These are phyloP conservation scores for Ilex paraguariensis DNA, from an alignment of 305 asterid genomes.

Conservation along the genomic window DNA sequence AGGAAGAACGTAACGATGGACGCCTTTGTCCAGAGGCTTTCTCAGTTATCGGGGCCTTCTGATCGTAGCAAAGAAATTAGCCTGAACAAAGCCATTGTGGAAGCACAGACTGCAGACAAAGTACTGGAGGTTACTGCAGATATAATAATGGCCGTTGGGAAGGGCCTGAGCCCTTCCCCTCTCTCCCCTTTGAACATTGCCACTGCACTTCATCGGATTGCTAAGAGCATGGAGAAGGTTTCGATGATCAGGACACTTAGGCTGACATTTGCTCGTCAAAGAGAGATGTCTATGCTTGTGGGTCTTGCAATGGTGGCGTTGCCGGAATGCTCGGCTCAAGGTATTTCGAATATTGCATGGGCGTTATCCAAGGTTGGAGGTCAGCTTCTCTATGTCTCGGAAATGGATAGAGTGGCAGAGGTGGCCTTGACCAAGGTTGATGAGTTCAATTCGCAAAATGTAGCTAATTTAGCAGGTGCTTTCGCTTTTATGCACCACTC, in stretches of 20 bases:
- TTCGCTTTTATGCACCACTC: constrained; percentile 96
- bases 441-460: constrained; percentile 84
- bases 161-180: constrained; percentile 93
- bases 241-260: constrained; percentile 57
- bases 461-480: constrained; percentile 89
- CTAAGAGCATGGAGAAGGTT: constrained; percentile 92
- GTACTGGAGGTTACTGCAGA: constrained; percentile 83
- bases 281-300: constrained; percentile 90
- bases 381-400: constrained; percentile 85
- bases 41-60: constrained; percentile 82
- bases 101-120: constrained; percentile 79
- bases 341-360: constrained; percentile 87
- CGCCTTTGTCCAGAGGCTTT: constrained; percentile 68
- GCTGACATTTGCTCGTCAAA: constrained; percentile 75
- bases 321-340: constrained; percentile 91
- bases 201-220: constrained; percentile 87
- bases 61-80: constrained; percentile 76
- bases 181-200: constrained; percentile 86
- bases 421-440: constrained; percentile 62
- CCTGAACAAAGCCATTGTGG: constrained; percentile 73
- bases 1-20: constrained; percentile 60
- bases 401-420: constrained; percentile 94
- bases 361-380: constrained; percentile 94
- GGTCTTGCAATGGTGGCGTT: constrained; percentile 85
- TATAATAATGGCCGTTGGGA: constrained; percentile 62